phyloP scores from a whole-genome alignment of 1,284 basidiomycete genomes.

The Irpex sp. region DNA sequence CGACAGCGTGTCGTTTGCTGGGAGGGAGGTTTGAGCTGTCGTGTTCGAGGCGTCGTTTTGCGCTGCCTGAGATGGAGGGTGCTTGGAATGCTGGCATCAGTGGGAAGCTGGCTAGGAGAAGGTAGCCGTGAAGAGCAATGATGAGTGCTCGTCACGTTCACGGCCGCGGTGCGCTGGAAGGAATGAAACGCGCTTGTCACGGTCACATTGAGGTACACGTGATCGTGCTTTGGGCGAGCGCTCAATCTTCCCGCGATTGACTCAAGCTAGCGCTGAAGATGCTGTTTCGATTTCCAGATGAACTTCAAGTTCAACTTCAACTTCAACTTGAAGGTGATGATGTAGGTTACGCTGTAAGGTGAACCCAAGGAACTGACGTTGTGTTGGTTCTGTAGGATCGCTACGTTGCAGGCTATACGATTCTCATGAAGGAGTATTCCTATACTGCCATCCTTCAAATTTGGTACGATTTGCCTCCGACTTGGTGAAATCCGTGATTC shows the following conservation, averaged over 20 bases:
- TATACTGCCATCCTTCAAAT: neutral
- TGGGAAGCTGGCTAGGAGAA: slow-evolving; percentile 1
- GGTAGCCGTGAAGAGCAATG: slow-evolving; percentile 4
- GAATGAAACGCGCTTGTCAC: slow-evolving; percentile 3
- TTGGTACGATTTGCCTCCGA: no score
- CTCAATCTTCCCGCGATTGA: no score
- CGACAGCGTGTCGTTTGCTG: slow-evolving; percentile 31
- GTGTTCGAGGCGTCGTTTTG: slow-evolving; percentile 26
- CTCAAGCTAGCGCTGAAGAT: no score
- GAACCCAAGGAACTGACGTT: no score
- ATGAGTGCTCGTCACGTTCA: neutral
- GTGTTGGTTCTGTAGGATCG: no score
- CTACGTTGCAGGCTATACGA: no score
- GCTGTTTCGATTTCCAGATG: no score
- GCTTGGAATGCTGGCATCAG: slow-evolving; percentile 21
- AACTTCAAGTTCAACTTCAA: no score
- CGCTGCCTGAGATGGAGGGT: slow-evolving; percentile 8
- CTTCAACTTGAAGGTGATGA: no score
- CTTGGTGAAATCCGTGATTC: no score
- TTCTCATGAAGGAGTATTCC: neutral
- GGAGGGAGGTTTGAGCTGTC: slow-evolving; percentile 22
- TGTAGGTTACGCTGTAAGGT: no score
- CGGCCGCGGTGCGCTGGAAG: no score
- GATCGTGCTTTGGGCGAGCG: neutral
- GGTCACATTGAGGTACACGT: slow-evolving; percentile 1